Base-by-base conservation (phyloP, 1,139 yeast species). In the Kodamaea fungicola region DNA sequence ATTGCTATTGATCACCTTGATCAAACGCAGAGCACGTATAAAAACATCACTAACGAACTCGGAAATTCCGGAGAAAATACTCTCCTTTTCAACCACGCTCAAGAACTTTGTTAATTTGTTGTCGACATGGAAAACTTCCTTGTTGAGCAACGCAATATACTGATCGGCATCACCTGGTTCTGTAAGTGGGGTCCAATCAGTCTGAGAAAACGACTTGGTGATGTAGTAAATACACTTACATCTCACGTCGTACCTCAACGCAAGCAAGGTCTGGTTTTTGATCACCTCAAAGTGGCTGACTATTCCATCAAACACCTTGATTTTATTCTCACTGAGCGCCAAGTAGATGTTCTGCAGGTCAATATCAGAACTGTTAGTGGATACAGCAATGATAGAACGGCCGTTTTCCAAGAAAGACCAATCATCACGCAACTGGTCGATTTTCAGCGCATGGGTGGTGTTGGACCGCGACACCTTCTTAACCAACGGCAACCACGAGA, bases 141-240 rank as follows among this genome's bases (percentile, higher is more conserved):
- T 72, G 52, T 82, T 86, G 45, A 83, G 65, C 42, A 72, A 67
- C 12, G 77, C 75, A 37, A 85, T 74, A 46, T 65, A 76, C 21
- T 74, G 71, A 47, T 83, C 92, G 4, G 85, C 76, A 48, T 81
- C 87, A 6, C 81, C 83, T 1, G 78, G 74, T 47, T 77, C 80
- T 13, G 70, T 63, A 3, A 59, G 41, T 34, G 72, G 68, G 46
- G 68, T 59, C 76, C 78, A 74, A 32, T 64, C 68, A 16, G 62
- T 61, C 31, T 57, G 62, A 38, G 52, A 54, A 45, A 64, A 67
- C 10, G 76, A 71, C 38, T 67, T 69, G 8, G 80, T 76, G 31
- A 84, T 71, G 50, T 75, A 77, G 54, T 77, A 79, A 12, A 84
- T 71, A 2, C 80, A 74, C 41, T 83, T 74, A 38, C 78, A 72